Percentiles rank a stretch among this genome's conserved stretches.
Evolutionary conservation across 805 yeast genomes (phyloP).

Genomic region (Metschnikowia kunwiensis): DNA sequence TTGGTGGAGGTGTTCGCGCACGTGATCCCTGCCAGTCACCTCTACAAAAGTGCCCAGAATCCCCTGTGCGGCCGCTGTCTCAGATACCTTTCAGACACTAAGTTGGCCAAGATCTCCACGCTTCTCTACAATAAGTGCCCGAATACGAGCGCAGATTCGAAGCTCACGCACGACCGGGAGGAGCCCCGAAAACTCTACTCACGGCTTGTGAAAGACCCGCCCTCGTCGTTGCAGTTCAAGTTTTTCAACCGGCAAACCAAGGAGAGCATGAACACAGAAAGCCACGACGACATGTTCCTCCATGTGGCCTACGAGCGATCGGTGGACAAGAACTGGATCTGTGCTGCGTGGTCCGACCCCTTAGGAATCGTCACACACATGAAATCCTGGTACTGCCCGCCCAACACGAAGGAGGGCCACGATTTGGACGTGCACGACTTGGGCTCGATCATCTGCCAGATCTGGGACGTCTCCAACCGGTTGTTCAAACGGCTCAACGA

Average conservation of each 20-base stretch:
- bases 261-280: conserved; percentile 21
- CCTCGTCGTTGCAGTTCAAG: conserved; percentile 35
- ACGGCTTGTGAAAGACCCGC: conserved; percentile 37
- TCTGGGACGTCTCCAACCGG: conserved; percentile 56
- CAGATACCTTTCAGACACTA: conserved; percentile 31
- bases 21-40: conserved; percentile 29
- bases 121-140: conserved; percentile 60
- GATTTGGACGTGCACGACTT: conserved; percentile 24
- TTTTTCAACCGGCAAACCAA: conserved; percentile 24
- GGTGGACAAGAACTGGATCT: conserved; percentile 76
- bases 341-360: conserved; percentile 88
- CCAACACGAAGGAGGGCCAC: conserved; percentile 7
- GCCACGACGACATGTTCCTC: conserved; percentile 66
- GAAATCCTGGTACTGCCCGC: conserved; percentile 59
- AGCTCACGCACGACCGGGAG: conserved; percentile 3
- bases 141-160: conserved; percentile 12
- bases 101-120: conserved; percentile 46
- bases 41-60: conserved; percentile 22
- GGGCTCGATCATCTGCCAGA: conserved; percentile 58
- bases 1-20: conserved; percentile 38
- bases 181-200: conserved; percentile 24
- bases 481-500: conserved; percentile 39
- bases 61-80: conserved; percentile 14
- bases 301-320: conserved; percentile 87
- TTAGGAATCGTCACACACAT: conserved; percentile 61